phyloP scores from a whole-genome alignment of 768 basidiomycete genomes.

The Tubosaeta sp. region DNA sequence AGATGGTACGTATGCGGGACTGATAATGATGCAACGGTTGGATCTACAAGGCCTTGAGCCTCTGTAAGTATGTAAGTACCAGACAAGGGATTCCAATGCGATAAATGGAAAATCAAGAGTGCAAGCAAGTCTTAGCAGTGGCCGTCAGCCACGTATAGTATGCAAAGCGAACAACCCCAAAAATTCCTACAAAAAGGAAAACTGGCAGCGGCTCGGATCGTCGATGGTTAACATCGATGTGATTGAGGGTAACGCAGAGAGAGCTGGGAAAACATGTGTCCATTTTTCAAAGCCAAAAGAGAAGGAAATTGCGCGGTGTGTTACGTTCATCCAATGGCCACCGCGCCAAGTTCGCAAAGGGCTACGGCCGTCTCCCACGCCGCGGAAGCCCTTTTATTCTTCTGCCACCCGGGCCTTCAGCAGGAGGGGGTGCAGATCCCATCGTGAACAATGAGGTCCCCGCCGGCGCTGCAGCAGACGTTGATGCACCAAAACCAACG shows the following conservation, averaged over 20 bases:
- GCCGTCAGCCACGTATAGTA: conserved; percentile 28
- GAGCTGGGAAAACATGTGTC: conserved; percentile 4
- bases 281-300: conserved; percentile 12
- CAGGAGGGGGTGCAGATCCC: conserved; percentile 47
- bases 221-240: conserved; percentile 26
- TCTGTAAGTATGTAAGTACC: conserved; percentile 27
- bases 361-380: conserved; percentile 22
- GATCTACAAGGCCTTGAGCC: conserved; percentile 34
- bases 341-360: conserved; percentile 6
- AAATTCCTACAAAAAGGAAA: conserved; percentile 3
- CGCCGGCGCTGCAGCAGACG: conserved; percentile 30
- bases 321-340: conserved; percentile 11
- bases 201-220: conserved; percentile 2
- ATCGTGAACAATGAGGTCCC: conserved; percentile 51
- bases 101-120: conserved; percentile 13
- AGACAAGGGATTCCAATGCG: conserved; percentile 15
- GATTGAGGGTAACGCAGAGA: conserved; percentile 17
- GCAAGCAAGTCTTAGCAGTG: conserved; percentile 6
- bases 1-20: conserved; percentile 18
- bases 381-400: conserved; percentile 56
- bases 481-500: conserved; percentile 37
- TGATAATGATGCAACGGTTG: conserved; percentile 15
- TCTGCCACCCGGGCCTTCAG: conserved; percentile 34
- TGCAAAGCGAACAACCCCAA: conserved; percentile 15
- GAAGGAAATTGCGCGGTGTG: conserved; percentile 1